Conservation (phyloP, 2,329 filamentous ascomycete genomes). For the Scedosporium minutisporum region DNA sequence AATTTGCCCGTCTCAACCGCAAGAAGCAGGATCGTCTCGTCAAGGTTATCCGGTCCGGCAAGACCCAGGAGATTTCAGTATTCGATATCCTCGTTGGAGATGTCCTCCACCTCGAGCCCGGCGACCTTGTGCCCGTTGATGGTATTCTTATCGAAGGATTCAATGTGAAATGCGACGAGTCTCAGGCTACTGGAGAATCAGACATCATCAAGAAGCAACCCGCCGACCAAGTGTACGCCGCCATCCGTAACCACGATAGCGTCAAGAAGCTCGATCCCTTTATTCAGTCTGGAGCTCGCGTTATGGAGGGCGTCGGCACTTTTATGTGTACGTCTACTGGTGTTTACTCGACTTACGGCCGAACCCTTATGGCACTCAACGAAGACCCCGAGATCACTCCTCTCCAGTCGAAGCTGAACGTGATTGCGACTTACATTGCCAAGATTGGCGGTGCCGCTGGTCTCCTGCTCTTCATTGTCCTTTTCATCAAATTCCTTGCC, state of each 20-base stretch:
- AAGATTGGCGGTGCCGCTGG: constrained; percentile 70
- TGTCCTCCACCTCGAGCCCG: constrained; percentile 62
- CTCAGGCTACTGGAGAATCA: constrained; percentile 70
- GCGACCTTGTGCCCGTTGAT: constrained; percentile 65
- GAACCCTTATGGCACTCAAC: constrained; percentile 64
- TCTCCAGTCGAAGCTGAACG: constrained; percentile 65
- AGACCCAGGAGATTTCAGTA: constrained; percentile 58
- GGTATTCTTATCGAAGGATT: constrained; percentile 64
- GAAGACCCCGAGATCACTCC: constrained; percentile 68
- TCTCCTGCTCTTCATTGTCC: constrained; percentile 69
- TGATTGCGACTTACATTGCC: constrained; percentile 68
- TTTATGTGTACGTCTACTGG: constrained; percentile 67
- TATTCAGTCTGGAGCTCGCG: constrained; percentile 74
- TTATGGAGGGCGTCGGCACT: constrained; percentile 68
- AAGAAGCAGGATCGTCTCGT: constrained; percentile 70
- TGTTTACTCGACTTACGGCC: constrained; percentile 64
- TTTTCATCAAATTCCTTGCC: constrained; percentile 78
- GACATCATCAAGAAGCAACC: constrained; percentile 61
- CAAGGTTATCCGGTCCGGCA: constrained; percentile 63
- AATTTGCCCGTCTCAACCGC: constrained; percentile 69
- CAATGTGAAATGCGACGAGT: constrained; percentile 69
- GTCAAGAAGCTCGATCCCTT: constrained; percentile 71
- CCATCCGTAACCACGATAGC: constrained; percentile 56
- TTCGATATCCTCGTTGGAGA: constrained; percentile 62
- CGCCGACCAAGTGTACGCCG: constrained; percentile 58